phyloP scores from a whole-genome alignment of 225 moss, liverwort and hornwort species.

The Physcomitrellopsis africana region DNA sequence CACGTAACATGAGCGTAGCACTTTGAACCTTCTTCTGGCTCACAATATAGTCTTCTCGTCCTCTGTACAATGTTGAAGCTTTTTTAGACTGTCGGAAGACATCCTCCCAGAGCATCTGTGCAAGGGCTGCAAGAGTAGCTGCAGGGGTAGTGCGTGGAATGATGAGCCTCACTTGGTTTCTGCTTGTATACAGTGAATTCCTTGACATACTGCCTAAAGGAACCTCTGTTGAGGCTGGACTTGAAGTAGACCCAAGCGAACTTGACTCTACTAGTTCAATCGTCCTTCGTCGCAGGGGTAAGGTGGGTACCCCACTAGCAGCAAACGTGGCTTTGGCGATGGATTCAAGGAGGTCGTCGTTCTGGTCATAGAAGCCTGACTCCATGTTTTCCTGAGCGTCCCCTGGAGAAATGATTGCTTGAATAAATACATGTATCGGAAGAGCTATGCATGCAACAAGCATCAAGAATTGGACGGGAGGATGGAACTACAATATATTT shows the following conservation, averaged over 20 bases:
- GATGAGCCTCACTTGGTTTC: slow-evolving; percentile 31
- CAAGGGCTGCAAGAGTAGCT: slow-evolving; percentile 54
- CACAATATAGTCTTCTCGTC: slow-evolving; percentile 37
- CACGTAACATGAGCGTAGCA: slow-evolving; percentile 48
- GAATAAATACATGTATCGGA: neutral
- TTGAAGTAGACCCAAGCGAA: slow-evolving; percentile 25
- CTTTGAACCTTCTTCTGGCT: slow-evolving; percentile 59
- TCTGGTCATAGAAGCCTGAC: slow-evolving; percentile 33
- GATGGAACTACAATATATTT: neutral
- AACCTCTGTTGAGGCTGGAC: slow-evolving; percentile 30
- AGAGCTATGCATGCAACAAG: neutral
- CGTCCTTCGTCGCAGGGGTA: slow-evolving; percentile 32
- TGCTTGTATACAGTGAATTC: slow-evolving; percentile 6
- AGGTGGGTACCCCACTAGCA: slow-evolving; percentile 35
- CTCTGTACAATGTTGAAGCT: slow-evolving; percentile 23
- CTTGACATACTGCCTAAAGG: slow-evolving; percentile 18
- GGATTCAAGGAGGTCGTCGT: slow-evolving; percentile 38
- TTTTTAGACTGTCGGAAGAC: slow-evolving; percentile 44
- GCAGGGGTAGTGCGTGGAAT: slow-evolving; percentile 45
- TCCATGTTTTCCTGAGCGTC: slow-evolving; percentile 34
- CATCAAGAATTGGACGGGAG: neutral
- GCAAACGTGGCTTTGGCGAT: slow-evolving; percentile 39
- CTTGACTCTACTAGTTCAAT: slow-evolving; percentile 25
- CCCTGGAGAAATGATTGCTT: slow-evolving; percentile 20
- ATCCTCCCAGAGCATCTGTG: slow-evolving; percentile 62